A percentile compares a stretch with the other conserved stretches of the same genome.
These are phyloP conservation scores for Metarhizium guizhouense DNA, from an alignment of 2,329 filamentous ascomycete species.

Conservation along the genomic window DNA sequence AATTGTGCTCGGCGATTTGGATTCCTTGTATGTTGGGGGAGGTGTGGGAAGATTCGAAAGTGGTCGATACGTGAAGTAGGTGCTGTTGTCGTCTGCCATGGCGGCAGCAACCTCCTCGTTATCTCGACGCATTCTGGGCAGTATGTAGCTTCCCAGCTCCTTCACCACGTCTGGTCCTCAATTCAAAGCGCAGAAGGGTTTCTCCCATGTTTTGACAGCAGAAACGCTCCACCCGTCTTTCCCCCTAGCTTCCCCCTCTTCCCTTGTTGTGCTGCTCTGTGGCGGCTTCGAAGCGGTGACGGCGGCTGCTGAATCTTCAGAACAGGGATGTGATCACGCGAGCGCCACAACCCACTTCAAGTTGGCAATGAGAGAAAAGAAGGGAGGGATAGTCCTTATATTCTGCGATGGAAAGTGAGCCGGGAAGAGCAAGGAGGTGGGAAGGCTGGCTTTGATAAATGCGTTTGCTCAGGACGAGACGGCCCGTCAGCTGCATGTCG, in stretches of 20 bases:
- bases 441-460: background rate
- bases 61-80: conserved; percentile 57
- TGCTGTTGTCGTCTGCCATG: conserved; percentile 34
- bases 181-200: background rate
- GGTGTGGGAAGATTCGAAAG: conserved; percentile 61
- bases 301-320: background rate
- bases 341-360: background rate
- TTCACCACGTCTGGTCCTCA: conserved; percentile 4
- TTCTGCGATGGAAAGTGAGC: background rate
- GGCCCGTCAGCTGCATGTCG: background rate
- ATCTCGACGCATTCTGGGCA: conserved; percentile 4
- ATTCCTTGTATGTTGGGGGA: conserved; percentile 43
- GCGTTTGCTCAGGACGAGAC: background rate
- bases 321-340: conserved; percentile 3
- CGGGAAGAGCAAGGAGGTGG: background rate
- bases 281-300: conserved; percentile 1
- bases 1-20: conserved; percentile 27
- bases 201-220: conserved; percentile 9
- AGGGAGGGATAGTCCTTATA: background rate
- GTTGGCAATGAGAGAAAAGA: background rate
- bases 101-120: background rate
- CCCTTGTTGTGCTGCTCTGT: background rate
- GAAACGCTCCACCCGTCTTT: background rate
- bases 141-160: background rate
- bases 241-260: background rate